These are phyloP conservation scores for Aspergillus leporis DNA, from an alignment of 495 filamentous ascomycete species.

Conservation along the genomic window DNA sequence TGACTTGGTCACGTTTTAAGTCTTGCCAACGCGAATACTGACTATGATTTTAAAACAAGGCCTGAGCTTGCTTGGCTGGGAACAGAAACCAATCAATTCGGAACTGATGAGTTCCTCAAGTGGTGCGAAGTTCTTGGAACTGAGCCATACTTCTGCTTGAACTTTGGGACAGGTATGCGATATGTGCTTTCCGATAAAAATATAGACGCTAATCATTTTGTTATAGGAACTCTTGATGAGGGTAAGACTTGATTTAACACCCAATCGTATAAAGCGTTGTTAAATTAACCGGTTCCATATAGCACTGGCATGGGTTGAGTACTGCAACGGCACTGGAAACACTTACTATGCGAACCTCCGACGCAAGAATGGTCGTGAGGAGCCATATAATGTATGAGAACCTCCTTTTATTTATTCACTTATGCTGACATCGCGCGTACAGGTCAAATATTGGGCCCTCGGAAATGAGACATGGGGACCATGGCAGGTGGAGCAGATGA, in stretches of 20 bases:
- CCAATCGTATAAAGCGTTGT: background rate
- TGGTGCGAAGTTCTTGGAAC: conserved; percentile 71
- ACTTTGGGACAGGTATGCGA: conserved; percentile 63
- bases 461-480: conserved; percentile 78
- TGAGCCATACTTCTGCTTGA: conserved; percentile 73
- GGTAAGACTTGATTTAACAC: conserved; percentile 33
- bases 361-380: conserved; percentile 65
- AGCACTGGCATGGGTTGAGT: conserved; percentile 77
- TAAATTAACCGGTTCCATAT: conserved; percentile 2
- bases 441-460: conserved; percentile 65
- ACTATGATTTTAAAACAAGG: conserved; percentile 28
- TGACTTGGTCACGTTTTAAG: background rate
- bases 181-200: background rate
- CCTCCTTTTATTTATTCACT: background rate
- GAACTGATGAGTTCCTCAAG: conserved; percentile 80
- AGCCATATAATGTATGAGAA: conserved; percentile 67
- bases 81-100: conserved; percentile 73
- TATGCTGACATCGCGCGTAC: conserved; percentile 11
- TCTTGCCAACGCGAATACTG: background rate
- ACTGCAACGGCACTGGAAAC: conserved; percentile 71
- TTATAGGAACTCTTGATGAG: conserved; percentile 66
- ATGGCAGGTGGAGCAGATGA: conserved; percentile 80
- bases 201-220: conserved; percentile 5
- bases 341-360: conserved; percentile 79
- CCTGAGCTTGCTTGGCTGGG: conserved; percentile 77